Percentiles rank a stretch among this genome's conserved stretches.
phyloP scores from a whole-genome alignment of 345 rosid species.

The Pugionium cornutum region DNA sequence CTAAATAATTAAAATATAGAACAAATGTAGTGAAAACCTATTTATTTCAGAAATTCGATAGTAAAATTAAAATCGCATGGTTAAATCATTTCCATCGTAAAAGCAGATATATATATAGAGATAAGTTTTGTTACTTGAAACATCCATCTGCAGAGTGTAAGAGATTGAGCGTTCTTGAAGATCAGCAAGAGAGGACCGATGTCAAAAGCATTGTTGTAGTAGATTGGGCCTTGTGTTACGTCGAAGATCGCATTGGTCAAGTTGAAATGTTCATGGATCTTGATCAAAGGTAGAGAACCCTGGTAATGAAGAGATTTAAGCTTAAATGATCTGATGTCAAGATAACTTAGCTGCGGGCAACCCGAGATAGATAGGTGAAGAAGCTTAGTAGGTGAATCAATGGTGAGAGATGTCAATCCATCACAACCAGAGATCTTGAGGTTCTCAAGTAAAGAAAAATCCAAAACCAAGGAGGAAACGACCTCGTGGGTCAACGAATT shows the following conservation, averaged over 20 bases:
- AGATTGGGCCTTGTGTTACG: constrained; percentile 49
- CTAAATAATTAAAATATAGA: too few relatives aligned
- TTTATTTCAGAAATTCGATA: not conserved
- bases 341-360: constrained; percentile 44
- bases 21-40: not conserved
- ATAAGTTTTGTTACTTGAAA: constrained; percentile 47
- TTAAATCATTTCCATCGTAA: not conserved
- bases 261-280: constrained; percentile 58
- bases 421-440: constrained; percentile 50
- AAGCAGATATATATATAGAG: not conserved
- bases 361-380: constrained; percentile 47
- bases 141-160: constrained; percentile 62
- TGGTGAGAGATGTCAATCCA: constrained; percentile 45
- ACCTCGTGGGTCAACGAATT: constrained; percentile 46
- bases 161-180: constrained; percentile 54
- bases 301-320: constrained; percentile 45
- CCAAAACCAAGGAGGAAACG: constrained; percentile 50
- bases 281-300: constrained; percentile 48
- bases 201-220: constrained; percentile 20
- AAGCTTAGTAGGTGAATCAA: constrained; percentile 54
- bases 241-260: constrained; percentile 54
- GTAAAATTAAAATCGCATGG: not conserved
- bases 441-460: constrained; percentile 49
- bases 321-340: constrained; percentile 47
- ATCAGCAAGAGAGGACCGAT: constrained; percentile 48